Conservation (phyloP, 169 alveolate species). For the Plasmodium fragile region DNA sequence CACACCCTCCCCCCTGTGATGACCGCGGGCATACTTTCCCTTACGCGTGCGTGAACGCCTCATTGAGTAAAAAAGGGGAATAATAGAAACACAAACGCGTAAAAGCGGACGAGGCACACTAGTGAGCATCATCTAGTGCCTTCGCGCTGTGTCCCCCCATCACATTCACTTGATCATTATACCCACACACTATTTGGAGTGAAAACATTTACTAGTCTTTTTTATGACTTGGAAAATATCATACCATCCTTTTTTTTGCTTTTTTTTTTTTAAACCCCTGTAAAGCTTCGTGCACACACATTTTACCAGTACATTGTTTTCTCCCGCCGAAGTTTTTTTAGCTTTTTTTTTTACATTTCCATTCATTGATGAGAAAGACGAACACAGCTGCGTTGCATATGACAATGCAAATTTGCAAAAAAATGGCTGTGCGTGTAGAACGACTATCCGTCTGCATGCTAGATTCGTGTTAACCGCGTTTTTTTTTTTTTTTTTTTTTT, state of each 20-base stretch:
- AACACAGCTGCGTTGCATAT: neutral
- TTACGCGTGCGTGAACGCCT: neutral
- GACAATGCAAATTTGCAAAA: neutral
- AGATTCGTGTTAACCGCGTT: neutral
- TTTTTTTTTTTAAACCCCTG: neutral
- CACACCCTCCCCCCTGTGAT: neutral
- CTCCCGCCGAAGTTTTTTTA: neutral
- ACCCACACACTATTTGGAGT: neutral
- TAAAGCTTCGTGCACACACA: neutral
- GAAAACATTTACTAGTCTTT: constrained; percentile 6
- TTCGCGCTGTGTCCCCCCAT: neutral
- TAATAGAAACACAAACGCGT: neutral
- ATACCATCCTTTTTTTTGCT: neutral
- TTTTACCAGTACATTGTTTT: neutral
- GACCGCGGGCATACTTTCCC: neutral
- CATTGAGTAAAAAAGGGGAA: neutral
- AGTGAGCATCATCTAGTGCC: neutral
- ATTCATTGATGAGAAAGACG: neutral
- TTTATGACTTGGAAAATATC: neutral
- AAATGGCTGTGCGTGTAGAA: neutral
- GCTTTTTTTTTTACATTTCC: neutral
- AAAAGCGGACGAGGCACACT: neutral
- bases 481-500: no score
- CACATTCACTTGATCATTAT: neutral
- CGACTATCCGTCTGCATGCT: neutral